These are phyloP conservation scores for Penicillium sp. DNA, from an alignment of 2,329 filamentous ascomycete genomes.

Conservation along the genomic window DNA sequence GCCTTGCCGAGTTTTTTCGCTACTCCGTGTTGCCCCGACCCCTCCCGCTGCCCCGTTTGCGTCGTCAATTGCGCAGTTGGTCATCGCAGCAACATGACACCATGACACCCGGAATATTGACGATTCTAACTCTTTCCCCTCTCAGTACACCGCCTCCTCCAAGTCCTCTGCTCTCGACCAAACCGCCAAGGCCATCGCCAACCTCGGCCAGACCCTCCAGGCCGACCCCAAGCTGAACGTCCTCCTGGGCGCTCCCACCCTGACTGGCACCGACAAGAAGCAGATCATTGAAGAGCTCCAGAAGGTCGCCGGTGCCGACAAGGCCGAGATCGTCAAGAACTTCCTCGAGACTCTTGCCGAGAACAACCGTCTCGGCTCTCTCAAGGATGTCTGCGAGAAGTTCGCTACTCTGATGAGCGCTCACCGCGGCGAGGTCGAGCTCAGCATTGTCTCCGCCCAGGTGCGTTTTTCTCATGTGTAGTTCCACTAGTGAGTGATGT, in stretches of 20 bases:
- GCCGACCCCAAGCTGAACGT: conserved; percentile 73
- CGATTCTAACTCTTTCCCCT: conserved; percentile 6
- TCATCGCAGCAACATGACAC: background rate
- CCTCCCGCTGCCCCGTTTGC: conserved; percentile 15
- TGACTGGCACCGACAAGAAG: conserved; percentile 72
- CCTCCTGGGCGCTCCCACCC: conserved; percentile 76
- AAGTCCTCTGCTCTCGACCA: conserved; percentile 82
- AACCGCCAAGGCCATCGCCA: conserved; percentile 72
- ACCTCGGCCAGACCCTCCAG: conserved; percentile 66
- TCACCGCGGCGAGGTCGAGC: conserved; percentile 84
- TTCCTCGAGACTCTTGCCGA: conserved; percentile 85
- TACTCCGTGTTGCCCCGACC: conserved; percentile 18
- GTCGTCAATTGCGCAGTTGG: conserved; percentile 10
- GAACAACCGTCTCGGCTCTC: conserved; percentile 87
- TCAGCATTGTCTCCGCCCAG: conserved; percentile 83
- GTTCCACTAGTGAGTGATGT: background rate
- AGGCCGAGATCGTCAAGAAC: conserved; percentile 82
- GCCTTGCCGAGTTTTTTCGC: conserved; percentile 8
- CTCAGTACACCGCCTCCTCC: conserved; percentile 90
- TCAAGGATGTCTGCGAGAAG: conserved; percentile 79
- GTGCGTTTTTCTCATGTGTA: conserved; percentile 49
- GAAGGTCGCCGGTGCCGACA: conserved; percentile 70
- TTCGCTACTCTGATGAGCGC: conserved; percentile 84
- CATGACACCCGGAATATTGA: conserved; percentile 3
- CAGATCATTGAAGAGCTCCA: conserved; percentile 80